Percentiles rank a stretch among this genome's conserved stretches.
Evolutionary conservation across 2,329 filamentous ascomycete species (phyloP).

Genomic region (Calonectria crousiana): DNA sequence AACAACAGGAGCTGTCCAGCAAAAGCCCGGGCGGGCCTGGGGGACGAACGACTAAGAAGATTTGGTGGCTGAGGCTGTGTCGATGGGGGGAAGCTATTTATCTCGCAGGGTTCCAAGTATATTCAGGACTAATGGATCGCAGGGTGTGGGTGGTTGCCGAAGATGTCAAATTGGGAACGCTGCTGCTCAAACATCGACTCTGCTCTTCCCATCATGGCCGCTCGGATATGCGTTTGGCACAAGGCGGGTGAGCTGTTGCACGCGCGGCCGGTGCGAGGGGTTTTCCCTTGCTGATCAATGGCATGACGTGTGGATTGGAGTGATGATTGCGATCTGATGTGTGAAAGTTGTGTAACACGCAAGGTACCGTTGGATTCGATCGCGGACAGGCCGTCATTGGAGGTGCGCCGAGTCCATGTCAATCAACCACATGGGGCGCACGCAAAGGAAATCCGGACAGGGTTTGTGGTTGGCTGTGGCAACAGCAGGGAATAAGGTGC

Average conservation of each 20-base stretch:
- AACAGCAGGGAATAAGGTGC: neutral
- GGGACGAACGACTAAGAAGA: neutral
- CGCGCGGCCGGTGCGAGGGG: too few species aligned
- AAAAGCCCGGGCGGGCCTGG: neutral
- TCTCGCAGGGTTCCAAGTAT: neutral
- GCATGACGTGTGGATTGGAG: neutral
- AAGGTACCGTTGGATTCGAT: neutral
- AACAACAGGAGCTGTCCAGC: neutral
- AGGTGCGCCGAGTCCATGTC: neutral
- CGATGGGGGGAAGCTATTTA: neutral
- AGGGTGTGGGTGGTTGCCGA: too few species aligned
- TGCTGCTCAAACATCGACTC: neutral
- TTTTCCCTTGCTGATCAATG: too few species aligned
- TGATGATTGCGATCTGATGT: neutral
- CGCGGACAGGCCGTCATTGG: neutral
- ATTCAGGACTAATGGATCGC: neutral
- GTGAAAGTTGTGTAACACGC: neutral
- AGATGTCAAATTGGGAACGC: neutral
- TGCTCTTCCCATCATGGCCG: neutral
- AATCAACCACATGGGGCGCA: neutral
- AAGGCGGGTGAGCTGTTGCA: neutral
- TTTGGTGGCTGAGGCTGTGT: slow-evolving; percentile 12
- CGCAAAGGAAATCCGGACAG: neutral
- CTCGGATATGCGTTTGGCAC: neutral
- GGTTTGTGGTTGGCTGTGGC: neutral